A percentile compares a stretch with the other conserved stretches of the same genome.
These are phyloP conservation scores for Colletotrichum spaethianum DNA, from an alignment of 2,329 filamentous ascomycete species.

Conservation along the genomic window DNA sequence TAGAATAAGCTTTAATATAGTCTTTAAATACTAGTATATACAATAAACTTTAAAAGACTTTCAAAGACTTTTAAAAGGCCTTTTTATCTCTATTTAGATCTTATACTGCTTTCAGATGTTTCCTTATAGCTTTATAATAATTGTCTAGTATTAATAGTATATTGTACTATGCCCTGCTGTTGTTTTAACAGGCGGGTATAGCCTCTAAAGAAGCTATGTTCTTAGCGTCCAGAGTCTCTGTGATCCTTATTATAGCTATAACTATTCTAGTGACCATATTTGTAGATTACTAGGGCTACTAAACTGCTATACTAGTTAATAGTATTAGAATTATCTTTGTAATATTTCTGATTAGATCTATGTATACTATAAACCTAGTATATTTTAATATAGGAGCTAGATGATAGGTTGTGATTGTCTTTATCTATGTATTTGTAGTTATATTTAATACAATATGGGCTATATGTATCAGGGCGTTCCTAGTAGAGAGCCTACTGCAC, in stretches of 20 bases:
- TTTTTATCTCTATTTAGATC: constrained; percentile 53
- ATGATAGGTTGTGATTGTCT: constrained; percentile 65
- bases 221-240: constrained; percentile 71
- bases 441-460: constrained; percentile 65
- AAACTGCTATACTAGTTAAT: constrained; percentile 65
- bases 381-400: constrained; percentile 53
- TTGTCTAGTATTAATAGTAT: constrained; percentile 73
- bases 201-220: constrained; percentile 66
- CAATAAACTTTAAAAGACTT: constrained; percentile 46
- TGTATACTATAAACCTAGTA: constrained; percentile 62
- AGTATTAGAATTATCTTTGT: constrained; percentile 63
- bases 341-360: constrained; percentile 67
- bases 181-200: constrained; percentile 73
- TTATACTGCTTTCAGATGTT: constrained; percentile 67
- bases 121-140: constrained; percentile 68
- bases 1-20: constrained; percentile 39
- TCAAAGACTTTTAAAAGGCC: constrained; percentile 47
- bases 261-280: constrained; percentile 68
- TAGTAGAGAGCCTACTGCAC: constrained; percentile 69
- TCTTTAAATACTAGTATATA: constrained; percentile 47
- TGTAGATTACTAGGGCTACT: constrained; percentile 70
- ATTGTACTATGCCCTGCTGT: constrained; percentile 71
- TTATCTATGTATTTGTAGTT: constrained; percentile 64
- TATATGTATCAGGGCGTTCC: constrained; percentile 64
- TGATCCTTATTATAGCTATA: constrained; percentile 67